Evolutionary conservation across 495 filamentous ascomycete genomes (phyloP), one percentile per base, ranked within the genome.

Genomic region (Neurospora sp.): DNA sequence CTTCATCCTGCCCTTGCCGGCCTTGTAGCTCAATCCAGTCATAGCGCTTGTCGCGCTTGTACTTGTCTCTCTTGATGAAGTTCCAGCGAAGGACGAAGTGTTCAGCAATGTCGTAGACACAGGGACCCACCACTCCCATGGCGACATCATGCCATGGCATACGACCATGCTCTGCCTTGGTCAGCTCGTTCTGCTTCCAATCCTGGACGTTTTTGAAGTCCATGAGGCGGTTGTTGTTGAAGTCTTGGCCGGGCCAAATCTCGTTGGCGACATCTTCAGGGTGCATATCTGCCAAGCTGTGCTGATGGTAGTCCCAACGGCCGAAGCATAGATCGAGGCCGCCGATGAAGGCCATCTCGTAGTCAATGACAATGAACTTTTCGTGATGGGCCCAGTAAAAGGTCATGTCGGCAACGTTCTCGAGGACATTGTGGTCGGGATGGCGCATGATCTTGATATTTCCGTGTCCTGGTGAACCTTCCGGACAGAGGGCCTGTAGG

Each of bases 381-480:
- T 98, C 95, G 79, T 98, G 95, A 79, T 98, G 95, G 0, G 95
- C 95, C 95, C 95, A 98, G 83, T 98, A 98, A 78, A 98, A 93
- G 0, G 94, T 98, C 94, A 97, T 97, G 74, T 98, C 95, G 10
- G 93, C 93, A 1, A 90, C 93, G 79, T 98, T 98, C 77, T 97
- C 94, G 49, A 98, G 88, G 41, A 97, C 87, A 76, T 97, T 97
- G 81, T 99, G 95, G 80, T 99, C 95, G 3, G 95, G 95, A 82
- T 98, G 95, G 35, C 95, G 89, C 90, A 98, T 91, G 41, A 97
- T 87, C 9, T 83, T 86, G 80, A 98, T 98, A 77, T 98, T 98
- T 14, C 93, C 93, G 78, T 93, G 85, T 0, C 95, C 95, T 0
- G 89, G 90, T 1, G 86, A 87, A 12, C 93, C 96, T 75, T 93